A percentile compares a stretch with the other conserved stretches of the same genome.
Evolutionary conservation across 805 yeast species (phyloP).

Genomic region (Ogataea glucozyma): DNA sequence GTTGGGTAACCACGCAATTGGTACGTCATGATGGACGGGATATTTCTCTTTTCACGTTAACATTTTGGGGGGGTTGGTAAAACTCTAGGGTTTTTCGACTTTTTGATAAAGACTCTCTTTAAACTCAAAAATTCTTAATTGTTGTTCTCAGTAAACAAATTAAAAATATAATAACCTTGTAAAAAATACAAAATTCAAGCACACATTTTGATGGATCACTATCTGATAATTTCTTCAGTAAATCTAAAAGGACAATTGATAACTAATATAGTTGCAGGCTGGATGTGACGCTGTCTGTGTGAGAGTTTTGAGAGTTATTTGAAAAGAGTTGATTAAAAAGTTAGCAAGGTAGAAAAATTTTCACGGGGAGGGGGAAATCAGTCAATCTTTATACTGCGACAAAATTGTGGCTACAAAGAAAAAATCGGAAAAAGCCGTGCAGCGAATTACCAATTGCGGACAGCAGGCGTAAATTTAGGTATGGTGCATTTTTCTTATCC

Average conservation of each 20-base stretch:
- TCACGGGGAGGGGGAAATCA: conserved; percentile 29
- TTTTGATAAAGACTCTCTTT: conserved; percentile 15
- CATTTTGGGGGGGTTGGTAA: conserved; percentile 24
- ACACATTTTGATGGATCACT: conserved; percentile 22
- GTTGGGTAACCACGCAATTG: conserved; percentile 5
- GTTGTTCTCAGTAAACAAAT: conserved; percentile 17
- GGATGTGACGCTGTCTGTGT: background rate
- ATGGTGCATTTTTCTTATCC: background rate
- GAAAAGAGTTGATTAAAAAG: conserved; percentile 9
- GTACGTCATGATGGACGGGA: conserved; percentile 32
- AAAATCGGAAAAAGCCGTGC: background rate
- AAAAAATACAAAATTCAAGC: conserved; percentile 24
- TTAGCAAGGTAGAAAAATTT: conserved; percentile 8
- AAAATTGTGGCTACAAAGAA: background rate
- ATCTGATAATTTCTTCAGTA: background rate
- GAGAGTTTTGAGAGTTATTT: background rate
- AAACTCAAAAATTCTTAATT: conserved; percentile 23
- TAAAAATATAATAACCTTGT: conserved; percentile 19
- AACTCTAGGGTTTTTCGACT: conserved; percentile 14
- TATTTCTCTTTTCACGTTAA: conserved; percentile 23
- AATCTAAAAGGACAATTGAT: background rate
- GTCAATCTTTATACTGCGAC: conserved; percentile 30
- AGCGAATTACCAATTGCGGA: background rate
- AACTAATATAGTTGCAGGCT: background rate
- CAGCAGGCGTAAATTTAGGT: conserved; percentile 1